phyloP scores from a whole-genome alignment of 2,329 filamentous ascomycete species.

The Dichotomopilus funicola region DNA sequence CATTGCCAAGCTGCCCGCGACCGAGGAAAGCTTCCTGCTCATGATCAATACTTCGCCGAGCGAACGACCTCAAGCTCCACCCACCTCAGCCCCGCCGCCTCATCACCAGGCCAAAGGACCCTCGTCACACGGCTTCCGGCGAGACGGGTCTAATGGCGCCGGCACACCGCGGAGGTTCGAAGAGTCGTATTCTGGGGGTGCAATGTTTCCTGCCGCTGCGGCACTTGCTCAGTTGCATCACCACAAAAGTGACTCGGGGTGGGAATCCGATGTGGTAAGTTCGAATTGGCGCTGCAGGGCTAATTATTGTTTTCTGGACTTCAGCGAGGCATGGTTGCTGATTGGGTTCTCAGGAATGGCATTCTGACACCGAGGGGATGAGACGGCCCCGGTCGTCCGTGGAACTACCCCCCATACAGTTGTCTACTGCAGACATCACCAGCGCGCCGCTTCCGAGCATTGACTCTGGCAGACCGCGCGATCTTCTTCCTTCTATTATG shows the following conservation, averaged over 20 bases:
- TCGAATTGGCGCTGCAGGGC: conserved; percentile 5
- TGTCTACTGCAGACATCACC: conserved; percentile 53
- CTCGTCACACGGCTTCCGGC: conserved; percentile 55
- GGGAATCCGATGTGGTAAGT: conserved; percentile 71
- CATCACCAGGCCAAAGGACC: conserved; percentile 40
- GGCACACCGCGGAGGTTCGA: conserved; percentile 63
- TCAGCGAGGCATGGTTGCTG: conserved; percentile 17
- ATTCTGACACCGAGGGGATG: conserved; percentile 63
- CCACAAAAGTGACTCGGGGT: conserved; percentile 68
- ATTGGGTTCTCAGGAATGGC: conserved; percentile 50
- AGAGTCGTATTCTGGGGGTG: conserved; percentile 56
- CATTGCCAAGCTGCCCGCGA: conserved; percentile 94
- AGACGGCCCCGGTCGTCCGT: conserved; percentile 61
- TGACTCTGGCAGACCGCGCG: conserved; percentile 56
- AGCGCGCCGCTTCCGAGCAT: conserved; percentile 66
- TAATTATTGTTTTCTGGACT: background rate
- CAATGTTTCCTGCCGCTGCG: conserved; percentile 67
- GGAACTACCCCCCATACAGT: conserved; percentile 64
- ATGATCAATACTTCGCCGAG: conserved; percentile 89
- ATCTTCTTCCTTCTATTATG: conserved; percentile 76
- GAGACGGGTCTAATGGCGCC: conserved; percentile 60
- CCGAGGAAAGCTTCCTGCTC: conserved; percentile 92
- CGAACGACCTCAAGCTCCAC: conserved; percentile 30
- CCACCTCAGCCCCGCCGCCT: conserved; percentile 29
- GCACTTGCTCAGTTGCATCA: conserved; percentile 77